Percentiles rank a stretch among this genome's conserved stretches.
These are phyloP conservation scores for Neofusicoccum sp. DNA, from an alignment of 2,329 filamentous ascomycete genomes.

Conservation along the genomic window DNA sequence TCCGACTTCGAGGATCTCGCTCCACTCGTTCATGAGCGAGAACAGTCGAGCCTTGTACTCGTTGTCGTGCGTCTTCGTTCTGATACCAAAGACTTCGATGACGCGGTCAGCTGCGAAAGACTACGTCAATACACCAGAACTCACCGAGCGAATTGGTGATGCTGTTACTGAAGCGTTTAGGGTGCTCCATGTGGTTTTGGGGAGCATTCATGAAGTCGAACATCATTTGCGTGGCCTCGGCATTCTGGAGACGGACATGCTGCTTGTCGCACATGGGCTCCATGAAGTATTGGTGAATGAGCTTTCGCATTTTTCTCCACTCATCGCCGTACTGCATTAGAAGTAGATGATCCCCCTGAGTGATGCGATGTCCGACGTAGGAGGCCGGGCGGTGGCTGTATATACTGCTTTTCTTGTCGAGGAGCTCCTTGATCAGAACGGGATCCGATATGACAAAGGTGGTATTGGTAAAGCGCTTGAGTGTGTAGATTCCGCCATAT, in stretches of 20 bases:
- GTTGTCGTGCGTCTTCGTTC: conserved; percentile 19
- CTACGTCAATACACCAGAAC: background rate
- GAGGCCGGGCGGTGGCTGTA: conserved; percentile 49
- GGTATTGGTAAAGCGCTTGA: conserved; percentile 48
- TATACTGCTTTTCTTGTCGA: conserved; percentile 50
- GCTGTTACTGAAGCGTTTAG: conserved; percentile 54
- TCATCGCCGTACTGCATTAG: conserved; percentile 50
- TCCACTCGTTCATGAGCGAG: conserved; percentile 46
- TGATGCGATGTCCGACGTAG: conserved; percentile 50
- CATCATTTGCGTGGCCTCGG: conserved; percentile 53
- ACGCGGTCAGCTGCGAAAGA: background rate
- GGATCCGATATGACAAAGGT: conserved; percentile 47
- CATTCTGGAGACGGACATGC: conserved; percentile 48
- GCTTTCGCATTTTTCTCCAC: conserved; percentile 52
- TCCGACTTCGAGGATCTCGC: conserved; percentile 47
- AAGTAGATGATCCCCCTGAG: conserved; percentile 51
- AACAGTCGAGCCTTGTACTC: conserved; percentile 45
- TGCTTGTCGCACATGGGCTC: conserved; percentile 49
- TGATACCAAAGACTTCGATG: conserved; percentile 24
- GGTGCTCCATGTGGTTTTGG: conserved; percentile 50
- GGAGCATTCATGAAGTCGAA: conserved; percentile 47
- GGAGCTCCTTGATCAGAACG: conserved; percentile 44
- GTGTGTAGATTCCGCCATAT: conserved; percentile 48
- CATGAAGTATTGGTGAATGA: conserved; percentile 50
- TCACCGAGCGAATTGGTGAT: conserved; percentile 48